Evolutionary conservation across 495 filamentous ascomycete genomes (phyloP).

Genomic region (Cudoniella acicularis): DNA sequence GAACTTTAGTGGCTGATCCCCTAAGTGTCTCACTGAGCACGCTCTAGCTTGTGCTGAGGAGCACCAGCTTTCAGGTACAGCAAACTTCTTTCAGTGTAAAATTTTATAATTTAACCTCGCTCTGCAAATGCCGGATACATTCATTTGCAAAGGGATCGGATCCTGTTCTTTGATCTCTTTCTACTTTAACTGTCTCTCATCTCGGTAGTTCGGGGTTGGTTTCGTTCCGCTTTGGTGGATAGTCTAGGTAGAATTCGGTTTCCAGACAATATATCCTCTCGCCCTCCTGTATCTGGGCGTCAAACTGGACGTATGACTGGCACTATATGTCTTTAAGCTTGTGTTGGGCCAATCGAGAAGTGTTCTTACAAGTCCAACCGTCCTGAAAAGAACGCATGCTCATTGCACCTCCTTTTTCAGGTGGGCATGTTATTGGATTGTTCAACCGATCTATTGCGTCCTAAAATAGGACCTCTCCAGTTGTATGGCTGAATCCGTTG

Average conservation of each 20-base stretch:
- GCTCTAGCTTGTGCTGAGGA: background rate
- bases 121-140: too few relatives aligned
- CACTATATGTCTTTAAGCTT: background rate
- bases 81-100: background rate
- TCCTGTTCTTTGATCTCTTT: too few relatives aligned
- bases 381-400: background rate
- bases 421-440: background rate
- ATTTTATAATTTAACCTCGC: too few relatives aligned
- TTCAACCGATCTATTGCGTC: too few relatives aligned
- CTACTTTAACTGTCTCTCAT: background rate
- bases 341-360: background rate
- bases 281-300: background rate
- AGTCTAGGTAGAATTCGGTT: background rate
- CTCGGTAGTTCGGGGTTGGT: too few relatives aligned
- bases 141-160: too few relatives aligned
- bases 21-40: background rate
- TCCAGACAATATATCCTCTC: background rate
- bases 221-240: too few relatives aligned
- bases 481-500: too few relatives aligned
- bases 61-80: background rate
- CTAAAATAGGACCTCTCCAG: too few relatives aligned
- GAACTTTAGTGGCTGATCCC: background rate
- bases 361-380: background rate
- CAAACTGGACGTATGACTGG: background rate
- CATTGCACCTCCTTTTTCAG: background rate